Conservation (phyloP, 2,329 filamentous ascomycete species). For the Colletotrichum abscissum region DNA sequence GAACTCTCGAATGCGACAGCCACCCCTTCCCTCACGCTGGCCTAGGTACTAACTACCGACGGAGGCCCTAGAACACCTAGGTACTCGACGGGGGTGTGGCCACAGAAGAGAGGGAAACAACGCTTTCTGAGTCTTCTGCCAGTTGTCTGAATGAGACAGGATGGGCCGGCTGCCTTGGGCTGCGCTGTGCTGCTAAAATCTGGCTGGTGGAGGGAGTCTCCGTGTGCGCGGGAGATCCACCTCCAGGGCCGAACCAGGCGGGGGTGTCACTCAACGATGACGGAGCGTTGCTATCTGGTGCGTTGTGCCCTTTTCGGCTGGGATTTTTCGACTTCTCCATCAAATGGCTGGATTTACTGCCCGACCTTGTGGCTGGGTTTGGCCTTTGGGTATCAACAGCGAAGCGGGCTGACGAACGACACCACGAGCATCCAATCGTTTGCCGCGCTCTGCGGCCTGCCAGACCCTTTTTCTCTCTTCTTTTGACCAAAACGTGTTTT, state of each 20-base stretch:
- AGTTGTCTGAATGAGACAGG: constrained; percentile 17
- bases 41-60: neutral
- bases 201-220: constrained; percentile 12
- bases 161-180: constrained; percentile 18
- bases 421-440: constrained; percentile 24
- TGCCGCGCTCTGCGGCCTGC: neutral
- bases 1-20: neutral
- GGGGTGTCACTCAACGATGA: constrained; percentile 24
- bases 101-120: neutral
- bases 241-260: constrained; percentile 26
- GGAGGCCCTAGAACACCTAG: too few relatives aligned
- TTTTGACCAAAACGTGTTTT: neutral
- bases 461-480: neutral
- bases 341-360: constrained; percentile 28
- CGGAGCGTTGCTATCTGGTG: constrained; percentile 22
- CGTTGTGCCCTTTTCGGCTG: constrained; percentile 25
- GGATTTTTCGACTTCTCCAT: neutral
- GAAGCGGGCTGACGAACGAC: constrained; percentile 18
- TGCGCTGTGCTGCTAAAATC: neutral
- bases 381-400: constrained; percentile 37
- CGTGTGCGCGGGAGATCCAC: constrained; percentile 27
- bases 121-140: neutral
- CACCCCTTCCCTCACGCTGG: neutral
- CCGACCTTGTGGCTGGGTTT: constrained; percentile 27
- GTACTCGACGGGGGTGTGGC: constrained; percentile 4